Evolutionary conservation across 2,329 filamentous ascomycete species (phyloP).

Genomic region (Pseudogymnoascus verrucosus): DNA sequence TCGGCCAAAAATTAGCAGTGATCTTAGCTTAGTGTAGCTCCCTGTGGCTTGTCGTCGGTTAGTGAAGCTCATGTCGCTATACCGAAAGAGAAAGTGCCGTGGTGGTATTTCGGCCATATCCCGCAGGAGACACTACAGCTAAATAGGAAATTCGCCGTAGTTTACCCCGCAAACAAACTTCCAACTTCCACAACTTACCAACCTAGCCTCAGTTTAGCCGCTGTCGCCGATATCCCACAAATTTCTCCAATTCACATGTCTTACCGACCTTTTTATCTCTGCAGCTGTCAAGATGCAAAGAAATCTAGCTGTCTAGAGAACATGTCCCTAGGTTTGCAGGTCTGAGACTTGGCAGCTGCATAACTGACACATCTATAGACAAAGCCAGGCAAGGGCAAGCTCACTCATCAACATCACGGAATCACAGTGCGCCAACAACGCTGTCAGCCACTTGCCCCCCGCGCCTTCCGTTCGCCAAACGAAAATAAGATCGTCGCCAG

Average conservation of each 20-base stretch:
- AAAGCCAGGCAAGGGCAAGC: neutral
- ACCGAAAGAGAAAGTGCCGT: constrained; percentile 4
- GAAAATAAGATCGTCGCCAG: neutral
- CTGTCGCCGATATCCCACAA: neutral
- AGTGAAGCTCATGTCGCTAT: constrained; percentile 17
- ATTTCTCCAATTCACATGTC: neutral
- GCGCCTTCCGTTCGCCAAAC: neutral
- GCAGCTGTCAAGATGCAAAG: neutral
- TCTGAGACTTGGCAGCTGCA: neutral
- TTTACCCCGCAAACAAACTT: constrained; percentile 8
- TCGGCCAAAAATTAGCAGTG: neutral
- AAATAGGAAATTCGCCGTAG: neutral
- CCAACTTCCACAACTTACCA: neutral
- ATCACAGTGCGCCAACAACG: neutral
- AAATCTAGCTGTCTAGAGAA: neutral
- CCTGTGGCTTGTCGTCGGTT: constrained; percentile 30
- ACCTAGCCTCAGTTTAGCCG: neutral
- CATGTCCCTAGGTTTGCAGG: neutral
- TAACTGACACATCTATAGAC: neutral
- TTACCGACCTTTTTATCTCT: neutral
- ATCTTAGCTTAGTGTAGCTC: neutral
- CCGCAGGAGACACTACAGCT: neutral
- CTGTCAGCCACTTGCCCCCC: neutral
- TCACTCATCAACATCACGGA: neutral
- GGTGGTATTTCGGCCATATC: constrained; percentile 6